phyloP scores from a whole-genome alignment of 2,329 filamentous ascomycete genomes.

The Cordyceps fumosorosea region DNA sequence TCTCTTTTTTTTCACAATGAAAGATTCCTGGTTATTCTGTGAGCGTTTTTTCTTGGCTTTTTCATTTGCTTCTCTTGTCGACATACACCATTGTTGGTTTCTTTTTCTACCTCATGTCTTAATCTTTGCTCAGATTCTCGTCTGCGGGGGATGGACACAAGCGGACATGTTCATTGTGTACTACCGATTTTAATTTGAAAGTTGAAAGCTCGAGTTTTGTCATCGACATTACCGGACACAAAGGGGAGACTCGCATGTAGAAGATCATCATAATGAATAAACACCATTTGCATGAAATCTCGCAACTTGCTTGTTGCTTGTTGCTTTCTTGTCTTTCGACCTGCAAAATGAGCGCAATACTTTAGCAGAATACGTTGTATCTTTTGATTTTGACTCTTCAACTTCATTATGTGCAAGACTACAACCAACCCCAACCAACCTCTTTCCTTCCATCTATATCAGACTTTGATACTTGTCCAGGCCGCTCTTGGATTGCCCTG shows the following conservation, averaged over 20 bases:
- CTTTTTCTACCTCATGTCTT: not conserved
- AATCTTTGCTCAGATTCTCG: not conserved
- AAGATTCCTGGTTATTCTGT: not conserved
- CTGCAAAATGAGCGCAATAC: not conserved
- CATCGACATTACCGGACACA: not conserved
- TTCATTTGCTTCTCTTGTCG: not conserved
- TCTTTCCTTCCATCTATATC: conserved; percentile 35
- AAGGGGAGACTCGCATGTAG: not conserved
- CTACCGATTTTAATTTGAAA: not conserved
- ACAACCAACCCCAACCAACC: not conserved
- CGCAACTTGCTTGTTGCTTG: too few relatives aligned
- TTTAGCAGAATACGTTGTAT: too few relatives aligned
- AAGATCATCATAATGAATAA: not conserved
- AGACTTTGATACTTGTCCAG: conserved; percentile 65
- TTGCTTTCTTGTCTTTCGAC: not conserved
- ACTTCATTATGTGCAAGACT: not conserved
- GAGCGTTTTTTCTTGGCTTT: not conserved
- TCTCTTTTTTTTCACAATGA: not conserved
- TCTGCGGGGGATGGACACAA: not conserved
- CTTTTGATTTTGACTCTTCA: not conserved
- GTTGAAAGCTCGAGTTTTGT: not conserved
- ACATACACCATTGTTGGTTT: not conserved
- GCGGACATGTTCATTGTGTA: not conserved
- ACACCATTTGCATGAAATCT: not conserved
- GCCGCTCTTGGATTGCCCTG: conserved; percentile 39